phyloP scores from a whole-genome alignment of 495 filamentous ascomycete genomes.

The Xylaria flabelliformis region DNA sequence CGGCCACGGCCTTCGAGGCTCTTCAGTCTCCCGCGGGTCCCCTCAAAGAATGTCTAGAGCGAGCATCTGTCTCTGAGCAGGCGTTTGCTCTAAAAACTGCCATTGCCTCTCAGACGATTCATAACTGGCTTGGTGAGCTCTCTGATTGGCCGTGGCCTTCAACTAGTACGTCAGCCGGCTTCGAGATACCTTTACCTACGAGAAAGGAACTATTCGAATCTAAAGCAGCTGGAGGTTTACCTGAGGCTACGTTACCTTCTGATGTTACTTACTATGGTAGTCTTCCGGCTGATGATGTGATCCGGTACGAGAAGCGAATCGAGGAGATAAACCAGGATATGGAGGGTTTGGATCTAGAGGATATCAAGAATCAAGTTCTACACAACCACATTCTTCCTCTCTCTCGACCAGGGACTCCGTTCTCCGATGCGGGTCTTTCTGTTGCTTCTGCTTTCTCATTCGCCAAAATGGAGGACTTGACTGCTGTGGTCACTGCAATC shows the following conservation, averaged over 20 bases:
- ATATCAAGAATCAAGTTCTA: constrained; percentile 87
- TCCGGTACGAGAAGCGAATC: constrained; percentile 72
- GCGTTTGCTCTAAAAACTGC: constrained; percentile 77
- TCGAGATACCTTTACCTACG: constrained; percentile 59
- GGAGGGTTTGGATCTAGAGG: constrained; percentile 82
- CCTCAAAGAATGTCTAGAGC: constrained; percentile 67
- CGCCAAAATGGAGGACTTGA: constrained; percentile 77
- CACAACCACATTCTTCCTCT: constrained; percentile 72
- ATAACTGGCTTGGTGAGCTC: constrained; percentile 79
- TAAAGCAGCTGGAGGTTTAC: constrained; percentile 16
- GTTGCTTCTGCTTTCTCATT: constrained; percentile 55
- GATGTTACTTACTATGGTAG: constrained; percentile 69
- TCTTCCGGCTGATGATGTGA: constrained; percentile 65
- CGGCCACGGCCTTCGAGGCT: constrained; percentile 49
- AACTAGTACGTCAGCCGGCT: constrained; percentile 57
- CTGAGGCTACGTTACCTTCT: constrained; percentile 24
- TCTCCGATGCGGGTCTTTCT: constrained; percentile 50
- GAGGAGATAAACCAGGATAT: constrained; percentile 79
- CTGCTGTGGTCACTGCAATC: constrained; percentile 86
- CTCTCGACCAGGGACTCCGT: constrained; percentile 58
- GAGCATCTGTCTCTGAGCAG: constrained; percentile 69
- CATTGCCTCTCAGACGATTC: constrained; percentile 73
- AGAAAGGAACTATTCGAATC: constrained; percentile 42
- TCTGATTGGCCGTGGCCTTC: constrained; percentile 75
- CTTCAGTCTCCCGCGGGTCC: constrained; percentile 59